Conservation (phyloP, 768 basidiomycete genomes). For the Suillus spraguei region DNA sequence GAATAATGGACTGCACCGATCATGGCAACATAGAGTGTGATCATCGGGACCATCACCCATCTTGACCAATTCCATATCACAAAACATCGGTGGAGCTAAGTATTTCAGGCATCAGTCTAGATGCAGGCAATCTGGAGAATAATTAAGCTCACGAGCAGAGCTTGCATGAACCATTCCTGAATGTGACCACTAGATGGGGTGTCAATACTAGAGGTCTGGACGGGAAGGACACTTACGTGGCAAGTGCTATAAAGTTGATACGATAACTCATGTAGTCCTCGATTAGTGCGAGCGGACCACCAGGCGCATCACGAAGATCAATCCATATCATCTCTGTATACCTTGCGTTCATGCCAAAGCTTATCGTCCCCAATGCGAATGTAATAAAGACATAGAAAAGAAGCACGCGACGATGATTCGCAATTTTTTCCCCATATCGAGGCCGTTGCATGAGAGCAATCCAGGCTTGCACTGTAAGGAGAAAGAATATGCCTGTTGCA, state of each 20-base stretch:
- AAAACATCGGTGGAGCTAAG: slow-evolving; percentile 17
- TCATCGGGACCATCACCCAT: slow-evolving; percentile 21
- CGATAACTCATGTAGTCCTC: background rate
- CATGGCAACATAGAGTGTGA: slow-evolving; percentile 16
- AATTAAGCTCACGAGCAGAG: background rate
- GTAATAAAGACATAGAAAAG: slow-evolving; percentile 10
- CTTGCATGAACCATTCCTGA: slow-evolving; percentile 6
- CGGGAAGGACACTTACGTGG: background rate
- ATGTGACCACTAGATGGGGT: background rate
- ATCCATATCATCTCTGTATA: slow-evolving; percentile 28
- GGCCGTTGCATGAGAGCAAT: slow-evolving; percentile 4
- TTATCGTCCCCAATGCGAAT: slow-evolving; percentile 21
- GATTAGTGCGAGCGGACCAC: background rate
- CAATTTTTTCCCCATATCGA: background rate
- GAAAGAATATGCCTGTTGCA: slow-evolving; percentile 19
- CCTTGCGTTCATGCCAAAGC: slow-evolving; percentile 18
- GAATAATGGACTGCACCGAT: slow-evolving; percentile 15
- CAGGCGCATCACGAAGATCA: slow-evolving; percentile 20
- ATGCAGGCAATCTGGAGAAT: background rate
- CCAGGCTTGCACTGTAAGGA: slow-evolving; percentile 5
- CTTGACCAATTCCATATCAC: slow-evolving; percentile 21
- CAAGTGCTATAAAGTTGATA: background rate
- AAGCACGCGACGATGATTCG: background rate
- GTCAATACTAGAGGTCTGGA: background rate
- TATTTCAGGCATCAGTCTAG: background rate